These are phyloP conservation scores for Canna indica DNA, from an alignment of 176 grass and related monocot species.

Conservation along the genomic window DNA sequence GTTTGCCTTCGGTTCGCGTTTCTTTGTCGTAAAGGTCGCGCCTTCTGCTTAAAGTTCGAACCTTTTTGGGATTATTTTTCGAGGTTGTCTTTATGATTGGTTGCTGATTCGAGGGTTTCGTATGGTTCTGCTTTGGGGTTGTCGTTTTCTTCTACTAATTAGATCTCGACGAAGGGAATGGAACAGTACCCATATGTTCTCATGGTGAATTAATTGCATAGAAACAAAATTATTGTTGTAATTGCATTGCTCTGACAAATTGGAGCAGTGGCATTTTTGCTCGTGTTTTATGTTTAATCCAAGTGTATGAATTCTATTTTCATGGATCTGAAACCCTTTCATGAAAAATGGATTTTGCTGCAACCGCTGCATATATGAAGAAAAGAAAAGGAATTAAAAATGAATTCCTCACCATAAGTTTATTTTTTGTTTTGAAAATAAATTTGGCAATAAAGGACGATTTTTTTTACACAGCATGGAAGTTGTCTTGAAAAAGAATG, in stretches of 20 bases:
- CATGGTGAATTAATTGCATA: background rate
- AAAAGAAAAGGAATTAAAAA: too few relatives aligned
- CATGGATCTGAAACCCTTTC: background rate
- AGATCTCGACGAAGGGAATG: background rate
- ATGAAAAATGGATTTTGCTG: background rate
- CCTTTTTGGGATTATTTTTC: background rate
- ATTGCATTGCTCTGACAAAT: background rate
- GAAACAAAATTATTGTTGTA: too few relatives aligned
- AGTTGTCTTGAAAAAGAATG: background rate
- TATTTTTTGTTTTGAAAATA: too few relatives aligned
- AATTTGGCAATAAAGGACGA: too few relatives aligned
- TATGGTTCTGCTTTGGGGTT: background rate
- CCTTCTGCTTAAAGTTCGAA: background rate
- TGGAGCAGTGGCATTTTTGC: background rate
- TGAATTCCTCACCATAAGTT: too few relatives aligned
- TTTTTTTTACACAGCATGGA: too few relatives aligned
- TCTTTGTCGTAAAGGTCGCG: background rate
- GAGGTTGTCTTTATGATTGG: background rate
- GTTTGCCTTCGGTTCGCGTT: slow-evolving; percentile 17
- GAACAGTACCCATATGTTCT: background rate
- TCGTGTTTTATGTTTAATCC: background rate
- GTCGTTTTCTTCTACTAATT: background rate
- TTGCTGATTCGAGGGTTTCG: background rate
- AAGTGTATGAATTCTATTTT: background rate
- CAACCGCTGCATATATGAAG: too few relatives aligned